Evolutionary conservation across 78 protist species (phyloP), one percentile per base, ranked within the genome.

Genomic region (Reticulomyxa filosa): DNA sequence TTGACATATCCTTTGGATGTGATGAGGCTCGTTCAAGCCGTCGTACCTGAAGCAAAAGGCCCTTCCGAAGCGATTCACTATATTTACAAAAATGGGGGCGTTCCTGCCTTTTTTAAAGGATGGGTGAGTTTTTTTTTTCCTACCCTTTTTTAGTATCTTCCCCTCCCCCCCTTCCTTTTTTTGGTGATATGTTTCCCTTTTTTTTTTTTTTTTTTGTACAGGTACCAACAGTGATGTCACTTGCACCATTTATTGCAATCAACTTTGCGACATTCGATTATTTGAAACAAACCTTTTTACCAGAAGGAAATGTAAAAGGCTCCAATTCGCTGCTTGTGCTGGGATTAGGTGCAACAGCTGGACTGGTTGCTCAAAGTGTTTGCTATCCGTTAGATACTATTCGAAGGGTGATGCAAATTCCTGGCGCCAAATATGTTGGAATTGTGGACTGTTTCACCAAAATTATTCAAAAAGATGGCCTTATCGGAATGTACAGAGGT

Each of bases 1-100:
- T n/a, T 25, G 22, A 63, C 67, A n/a, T 35, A 63, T 25, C 67
- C 67, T 25, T 25, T 63, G 32, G 67, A 63, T 35, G 67, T 63
- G 25, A 50, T 63, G 20, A 63, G 27, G 53, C 13, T 11, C 6
- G 5, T 35, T 17, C 48, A 20, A 13, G 48, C 48, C 48, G 48
- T 42, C 48, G 17, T 20, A 13, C 48, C 48, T 17, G 48, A 42
- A 17, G 48, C 17, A 42, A 42, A 42, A 42, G 48, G 17, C n/a
- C n/a, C n/a, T n/a, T n/a, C n/a, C n/a, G n/a, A n/a, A n/a, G n/a
- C n/a, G n/a, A n/a, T n/a, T n/a, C n/a, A n/a, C n/a, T n/a, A n/a
- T n/a, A n/a, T n/a, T n/a, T n/a, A n/a, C n/a, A n/a, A n/a, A n/a
- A n/a, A n/a, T n/a, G n/a, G n/a, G n/a, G n/a, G n/a, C n/a, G n/a